Base-by-base conservation (phyloP, 192 early-diverging fungal genomes). In the Mortierella alpina region DNA sequence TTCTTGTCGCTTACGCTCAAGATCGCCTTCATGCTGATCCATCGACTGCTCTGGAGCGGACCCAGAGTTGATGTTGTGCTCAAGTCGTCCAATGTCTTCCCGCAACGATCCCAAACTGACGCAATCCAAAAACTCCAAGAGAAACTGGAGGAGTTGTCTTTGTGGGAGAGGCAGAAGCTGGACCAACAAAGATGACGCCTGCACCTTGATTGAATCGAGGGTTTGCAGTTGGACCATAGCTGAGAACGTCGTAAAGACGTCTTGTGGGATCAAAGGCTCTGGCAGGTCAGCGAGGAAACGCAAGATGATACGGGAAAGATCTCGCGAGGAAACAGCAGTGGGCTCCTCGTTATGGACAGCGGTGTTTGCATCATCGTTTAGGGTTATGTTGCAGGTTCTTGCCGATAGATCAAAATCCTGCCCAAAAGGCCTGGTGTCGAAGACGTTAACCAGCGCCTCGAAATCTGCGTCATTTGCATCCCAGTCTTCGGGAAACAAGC, bases 71-170 rank as follows among this genome's bases (percentile, higher is more conserved):
- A 4, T 7, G 31, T 31, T 31, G 4, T 62, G 49, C 20, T 70
- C 59, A 14, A 47, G 50, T 2, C 7, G n/a, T 45, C 56, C 47
- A 46, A 63, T 31, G 7, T 47, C 44, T 17, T 72, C 61, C n/a
- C 45, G 48, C 31, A 72, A 31, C 18, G 59, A 41, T 20, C 59
- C 63, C 7, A 72, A 18, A 59, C 63, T 14, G 18, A 57, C 46
- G 2, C 68, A 52, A 40, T 75, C 59, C 59, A 75, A 17, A 44
- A 75, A 61, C 59, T 75, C 66, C 1, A 75, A 52, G 2, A 68
- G 18, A 53, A 68, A 75, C 57, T 68, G 65, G 5, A 75, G 73
- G 8, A 75, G 18, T 11, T 75, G 66, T 40, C 23, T 48, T 20
- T 68, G 73, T 18, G 60, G 65, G 2, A 6, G 14, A 0, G 65